Conservation (phyloP, 352 stramenopile species). For the Pelagophyceae sp. region DNA sequence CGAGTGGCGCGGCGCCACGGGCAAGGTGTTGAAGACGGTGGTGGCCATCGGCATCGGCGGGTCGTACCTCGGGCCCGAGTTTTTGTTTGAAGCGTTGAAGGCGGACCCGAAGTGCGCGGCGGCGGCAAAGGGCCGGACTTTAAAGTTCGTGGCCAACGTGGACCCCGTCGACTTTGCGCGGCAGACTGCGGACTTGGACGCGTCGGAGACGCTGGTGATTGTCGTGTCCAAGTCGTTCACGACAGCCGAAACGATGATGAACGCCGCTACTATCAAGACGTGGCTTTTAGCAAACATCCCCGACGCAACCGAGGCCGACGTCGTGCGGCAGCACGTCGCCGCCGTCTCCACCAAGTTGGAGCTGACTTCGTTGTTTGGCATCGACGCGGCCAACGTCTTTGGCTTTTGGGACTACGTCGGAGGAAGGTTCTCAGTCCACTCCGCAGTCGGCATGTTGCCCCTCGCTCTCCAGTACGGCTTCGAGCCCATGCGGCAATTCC, state of each 20-base stretch:
- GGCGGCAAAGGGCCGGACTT: slow-evolving; percentile 60
- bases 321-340: slow-evolving; percentile 50
- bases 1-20: slow-evolving; percentile 53
- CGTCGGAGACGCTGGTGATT: slow-evolving; percentile 88
- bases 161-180: slow-evolving; percentile 91
- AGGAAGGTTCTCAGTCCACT: slow-evolving; percentile 93
- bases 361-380: slow-evolving; percentile 76
- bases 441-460: slow-evolving; percentile 87
- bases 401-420: slow-evolving; percentile 98
- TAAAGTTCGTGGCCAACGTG: slow-evolving; percentile 92
- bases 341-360: slow-evolving; percentile 39
- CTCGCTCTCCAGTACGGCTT: slow-evolving; percentile 89
- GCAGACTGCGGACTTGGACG: slow-evolving; percentile 74
- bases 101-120: slow-evolving; percentile 64
- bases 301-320: slow-evolving; percentile 31
- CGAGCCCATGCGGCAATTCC: slow-evolving; percentile 76
- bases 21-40: slow-evolving; percentile 85
- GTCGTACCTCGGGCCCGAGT: slow-evolving; percentile 88
- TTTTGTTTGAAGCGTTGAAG: slow-evolving; percentile 82
- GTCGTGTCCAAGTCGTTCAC: slow-evolving; percentile 98
- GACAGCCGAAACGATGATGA: slow-evolving; percentile 97
- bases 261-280: slow-evolving; percentile 84
- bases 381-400: slow-evolving; percentile 89
- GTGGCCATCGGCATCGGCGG: slow-evolving; percentile 92
- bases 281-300: slow-evolving; percentile 65